Base-by-base conservation (phyloP, 768 basidiomycete genomes). In the Termitomyces sp. region DNA sequence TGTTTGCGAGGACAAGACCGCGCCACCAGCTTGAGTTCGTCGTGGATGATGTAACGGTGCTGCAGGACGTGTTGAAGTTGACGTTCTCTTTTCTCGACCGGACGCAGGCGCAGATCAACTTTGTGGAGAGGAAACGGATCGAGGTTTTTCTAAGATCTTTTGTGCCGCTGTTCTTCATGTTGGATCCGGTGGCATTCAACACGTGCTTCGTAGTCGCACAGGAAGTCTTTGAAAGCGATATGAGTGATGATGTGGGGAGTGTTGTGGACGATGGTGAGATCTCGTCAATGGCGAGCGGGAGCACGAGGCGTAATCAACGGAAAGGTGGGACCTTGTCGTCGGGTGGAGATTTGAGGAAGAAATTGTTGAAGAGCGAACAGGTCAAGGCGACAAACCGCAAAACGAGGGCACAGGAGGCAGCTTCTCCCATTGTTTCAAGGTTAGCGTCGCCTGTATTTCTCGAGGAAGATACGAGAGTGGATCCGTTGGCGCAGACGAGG, bases 61-160 rank as follows among this genome's bases (percentile, higher is more conserved):
- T 98, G 55, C 91, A 92, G 67, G 97, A 99, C 65, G 80, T 84
- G 23, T 69, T 96, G 68, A 95, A 95, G 75, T 79, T 99, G 66
- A 83, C 89, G 35, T 83, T 98, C 65, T 91, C 91, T 3, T 91
- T 92, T 71, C 76, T 99, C 63, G 96, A 98, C 67, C 87, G 96
- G 40, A 89, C 89, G 17, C 86, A 86, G 58, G 86, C 81, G 8
- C 87, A 88, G 69, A 80, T 92, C 53, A 79, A 80, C 30, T 76
- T 79, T 14, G 74, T 77, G 9, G 94, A 98, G 63, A 77, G 92
- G 66, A 86, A 82, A 66, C 78, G 86, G 63, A 87, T 97, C 35
- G 97, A 99, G 69, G 79, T 78, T 0, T 91, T 91, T 67, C 66
- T 97, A 58, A 77, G 96, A 47, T 81, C 83, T 14, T 85, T 87